A percentile compares a stretch with the other conserved stretches of the same genome.
These are phyloP conservation scores for Ophiostoma sp. DNA, from an alignment of 2,329 filamentous ascomycete genomes.

Conservation along the genomic window DNA sequence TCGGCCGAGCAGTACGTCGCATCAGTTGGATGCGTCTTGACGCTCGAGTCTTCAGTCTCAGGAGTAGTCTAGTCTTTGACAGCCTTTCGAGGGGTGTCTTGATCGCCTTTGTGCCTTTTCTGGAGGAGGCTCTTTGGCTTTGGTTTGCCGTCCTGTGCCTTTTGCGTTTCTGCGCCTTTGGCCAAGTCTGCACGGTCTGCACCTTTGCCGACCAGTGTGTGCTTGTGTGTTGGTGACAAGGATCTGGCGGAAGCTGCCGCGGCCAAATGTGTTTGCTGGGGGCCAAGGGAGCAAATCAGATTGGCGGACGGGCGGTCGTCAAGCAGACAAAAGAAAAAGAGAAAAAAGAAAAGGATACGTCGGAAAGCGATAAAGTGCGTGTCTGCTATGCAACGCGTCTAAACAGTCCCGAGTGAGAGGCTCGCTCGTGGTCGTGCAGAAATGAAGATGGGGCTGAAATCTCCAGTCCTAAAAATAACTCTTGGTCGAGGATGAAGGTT, in stretches of 20 bases:
- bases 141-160: background rate
- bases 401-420: conserved; percentile 12
- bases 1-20: background rate
- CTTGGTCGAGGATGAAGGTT: conserved; percentile 22
- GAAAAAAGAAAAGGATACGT: background rate
- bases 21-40: background rate
- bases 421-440: conserved; percentile 26
- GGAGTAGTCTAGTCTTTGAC: background rate
- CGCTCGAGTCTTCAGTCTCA: background rate
- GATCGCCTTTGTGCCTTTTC: conserved; percentile 8
- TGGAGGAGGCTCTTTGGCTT: conserved; percentile 1
- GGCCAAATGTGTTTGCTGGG: background rate
- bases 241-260: conserved; percentile 17
- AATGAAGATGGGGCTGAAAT: conserved; percentile 28
- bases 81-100: background rate
- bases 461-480: conserved; percentile 31
- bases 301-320: background rate
- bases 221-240: conserved; percentile 2
- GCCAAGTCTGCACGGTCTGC: background rate
- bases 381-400: conserved; percentile 20
- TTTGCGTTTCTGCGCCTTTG: background rate
- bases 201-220: background rate
- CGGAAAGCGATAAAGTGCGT: background rate
- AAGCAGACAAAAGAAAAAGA: background rate
- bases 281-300: conserved; percentile 10